Conservation (phyloP, 2,329 filamentous ascomycete species). For the Polytolypa hystricis region DNA sequence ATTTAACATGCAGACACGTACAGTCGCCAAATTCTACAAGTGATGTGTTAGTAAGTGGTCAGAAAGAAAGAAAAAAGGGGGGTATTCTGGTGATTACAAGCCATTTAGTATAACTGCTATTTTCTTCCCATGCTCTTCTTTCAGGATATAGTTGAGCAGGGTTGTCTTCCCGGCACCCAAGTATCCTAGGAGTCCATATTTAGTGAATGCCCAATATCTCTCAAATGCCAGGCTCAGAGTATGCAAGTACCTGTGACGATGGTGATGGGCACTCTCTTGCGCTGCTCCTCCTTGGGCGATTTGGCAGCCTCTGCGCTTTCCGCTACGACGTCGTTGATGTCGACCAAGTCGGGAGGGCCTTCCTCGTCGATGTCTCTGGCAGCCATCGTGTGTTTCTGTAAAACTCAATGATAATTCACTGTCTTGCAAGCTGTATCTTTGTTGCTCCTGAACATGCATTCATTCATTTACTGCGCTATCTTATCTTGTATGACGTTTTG, state of each 20-base stretch:
- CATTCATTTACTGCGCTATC: too few relatives aligned
- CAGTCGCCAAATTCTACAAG: conserved; percentile 66
- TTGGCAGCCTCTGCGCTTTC: conserved; percentile 15
- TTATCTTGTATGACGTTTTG: too few relatives aligned
- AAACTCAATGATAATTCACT: too few relatives aligned
- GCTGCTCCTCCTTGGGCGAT: conserved; percentile 16
- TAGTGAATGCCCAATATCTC: conserved; percentile 5
- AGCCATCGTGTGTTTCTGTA: too few relatives aligned
- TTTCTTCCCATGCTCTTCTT: conserved; percentile 90
- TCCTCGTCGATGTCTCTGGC: conserved; percentile 26
- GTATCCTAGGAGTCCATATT: conserved; percentile 53
- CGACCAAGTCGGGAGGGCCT: conserved; percentile 34
- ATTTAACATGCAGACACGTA: conserved; percentile 39
- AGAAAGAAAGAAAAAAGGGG: not conserved
- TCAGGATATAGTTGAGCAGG: conserved; percentile 88
- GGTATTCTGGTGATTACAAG: conserved; percentile 26
- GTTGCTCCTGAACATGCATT: too few relatives aligned
- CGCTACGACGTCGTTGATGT: conserved; percentile 22
- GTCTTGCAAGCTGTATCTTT: too few relatives aligned
- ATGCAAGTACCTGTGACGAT: conserved; percentile 36
- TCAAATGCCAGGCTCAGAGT: not conserved
- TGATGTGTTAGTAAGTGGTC: conserved; percentile 12
- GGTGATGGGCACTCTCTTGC: conserved; percentile 38
- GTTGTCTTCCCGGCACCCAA: conserved; percentile 94
- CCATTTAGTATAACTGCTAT: conserved; percentile 97